Evolutionary conservation across 495 filamentous ascomycete species (phyloP), one percentile per base, ranked within the genome.

Genomic region (Penicillium maclennaniae): DNA sequence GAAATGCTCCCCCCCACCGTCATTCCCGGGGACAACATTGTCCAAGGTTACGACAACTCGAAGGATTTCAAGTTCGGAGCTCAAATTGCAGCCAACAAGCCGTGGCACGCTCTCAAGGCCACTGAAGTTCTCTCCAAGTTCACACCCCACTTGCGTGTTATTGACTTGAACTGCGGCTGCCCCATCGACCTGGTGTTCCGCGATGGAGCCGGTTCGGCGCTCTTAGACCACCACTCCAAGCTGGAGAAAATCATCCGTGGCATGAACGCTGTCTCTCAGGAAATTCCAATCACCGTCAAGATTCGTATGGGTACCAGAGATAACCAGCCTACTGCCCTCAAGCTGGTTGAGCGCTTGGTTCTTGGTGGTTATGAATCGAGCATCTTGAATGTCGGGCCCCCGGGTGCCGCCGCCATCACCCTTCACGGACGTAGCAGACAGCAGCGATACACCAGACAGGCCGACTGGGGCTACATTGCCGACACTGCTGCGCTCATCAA

Each of bases 101-200:
- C 91, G 2, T 93, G 89, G 83, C 76, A 87, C 20, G 93, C 88
- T 5, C 71, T 93, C 55, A 96, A 96, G 65, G 81, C 89, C 1
- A 87, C 92, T 0, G 92, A 98, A 64, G 75, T 87, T 25, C 72
- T 98, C 42, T 85, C 87, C 1, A 71, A 74, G 16, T 82, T 87
- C 43, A 83, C 89, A 37, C 92, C 93, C 4, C 76, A 89, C 60
- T 77, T 97, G 9, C 86, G 93, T 26, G 82, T 95, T 6, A 85
- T 98, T 51, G 93, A 98, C 63, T 70, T 98, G 53, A 98, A 98
- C 72, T 96, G 92, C 61, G 93, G 93, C 27, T 98, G 93, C 62
- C 93, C 93, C 15, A 96, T 98, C 62, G 92, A 98, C 56, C 79
- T 96, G 49, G 84, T 98, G 39, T 96, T 82, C 75, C 81, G 87